Base-by-base conservation (phyloP, 2,329 filamentous ascomycete genomes). In the Mycosphaerella arachidis region DNA sequence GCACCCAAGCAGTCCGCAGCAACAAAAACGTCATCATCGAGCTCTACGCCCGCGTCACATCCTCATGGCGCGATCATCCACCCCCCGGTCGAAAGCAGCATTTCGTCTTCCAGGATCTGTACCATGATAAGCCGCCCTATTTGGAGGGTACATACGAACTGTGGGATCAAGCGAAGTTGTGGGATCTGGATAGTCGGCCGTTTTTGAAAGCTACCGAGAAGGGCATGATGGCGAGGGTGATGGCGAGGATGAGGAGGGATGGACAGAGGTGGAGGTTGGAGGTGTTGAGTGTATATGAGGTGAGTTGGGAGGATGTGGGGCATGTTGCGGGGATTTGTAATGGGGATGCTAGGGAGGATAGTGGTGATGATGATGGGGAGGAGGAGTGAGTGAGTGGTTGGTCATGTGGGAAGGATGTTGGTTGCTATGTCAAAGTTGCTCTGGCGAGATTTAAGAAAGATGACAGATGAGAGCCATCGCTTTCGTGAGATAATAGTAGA, bases 21-120 rank as follows among this genome's bases (percentile, higher is more conserved):
- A 78, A 81, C 48, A 79, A 82, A 55, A 77, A 76, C 4, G 70
- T 79, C 6, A 56, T 82, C 0, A 80, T 89, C 60, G 86, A 89
- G 69, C 72, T 90, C 0, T 90, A 86, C 67, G 85, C 85, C 3
- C 79, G 83, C 29, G 82, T 89, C 1, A 76, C 76, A 1, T 79
- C 78, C 55, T 88, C 86, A 0, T 80, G 76, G 56, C 81, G 86
- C 0, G 82, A 86, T 29, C 52, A 86, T 29, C 52, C 48, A 27
- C 63, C 62, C 24, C 60, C 67, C 4, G 58, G 65, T n/a, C 59
- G 68, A 5, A 83, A 79, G 62, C 86, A 90, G 67, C 77, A 83
- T 57, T 88, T 90, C 63, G 79, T 84, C n/a, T 82, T 90, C 53
- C 77, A 78, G 43, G 86, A 89, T 66, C 71, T 90, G 0, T 86